Evolutionary conservation across 2,329 filamentous ascomycete species (phyloP).

Genomic region (Colletotrichum sp.): DNA sequence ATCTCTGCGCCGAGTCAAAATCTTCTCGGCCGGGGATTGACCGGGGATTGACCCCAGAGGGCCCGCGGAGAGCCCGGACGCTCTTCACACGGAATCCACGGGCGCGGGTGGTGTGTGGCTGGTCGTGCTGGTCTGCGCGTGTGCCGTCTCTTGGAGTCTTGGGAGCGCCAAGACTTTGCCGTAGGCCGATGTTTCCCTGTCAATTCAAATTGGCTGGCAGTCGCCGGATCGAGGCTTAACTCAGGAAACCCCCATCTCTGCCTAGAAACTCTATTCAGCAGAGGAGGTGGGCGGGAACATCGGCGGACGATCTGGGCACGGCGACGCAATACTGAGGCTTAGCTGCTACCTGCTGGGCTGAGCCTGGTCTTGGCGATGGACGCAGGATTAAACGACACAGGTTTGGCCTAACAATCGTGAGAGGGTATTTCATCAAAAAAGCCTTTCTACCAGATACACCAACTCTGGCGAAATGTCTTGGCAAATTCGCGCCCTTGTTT

Average conservation of each 20-base stretch:
- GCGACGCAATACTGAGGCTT: conserved; percentile 12
- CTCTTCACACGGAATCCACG: conserved; percentile 1
- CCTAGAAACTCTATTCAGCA: neutral
- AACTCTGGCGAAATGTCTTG: neutral
- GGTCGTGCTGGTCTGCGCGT: neutral
- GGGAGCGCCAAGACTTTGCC: neutral
- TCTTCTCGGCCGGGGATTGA: neutral
- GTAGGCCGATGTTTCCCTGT: neutral
- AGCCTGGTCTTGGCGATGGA: conserved; percentile 4
- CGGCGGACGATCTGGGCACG: neutral
- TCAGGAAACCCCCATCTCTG: neutral
- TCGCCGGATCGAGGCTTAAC: neutral
- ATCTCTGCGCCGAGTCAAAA: neutral
- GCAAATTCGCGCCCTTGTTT: neutral
- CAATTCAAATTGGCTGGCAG: neutral
- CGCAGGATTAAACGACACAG: neutral
- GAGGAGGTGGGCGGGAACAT: neutral
- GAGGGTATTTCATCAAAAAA: neutral
- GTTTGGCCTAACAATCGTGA: neutral
- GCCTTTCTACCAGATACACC: conserved; percentile 15
- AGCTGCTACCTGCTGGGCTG: neutral
- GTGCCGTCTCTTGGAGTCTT: neutral
- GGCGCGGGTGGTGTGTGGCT: neutral
- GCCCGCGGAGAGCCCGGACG: neutral
- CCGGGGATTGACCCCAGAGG: neutral